Conservation (phyloP, 2,329 filamentous ascomycete genomes). For the Acrodontium crateriforme region DNA sequence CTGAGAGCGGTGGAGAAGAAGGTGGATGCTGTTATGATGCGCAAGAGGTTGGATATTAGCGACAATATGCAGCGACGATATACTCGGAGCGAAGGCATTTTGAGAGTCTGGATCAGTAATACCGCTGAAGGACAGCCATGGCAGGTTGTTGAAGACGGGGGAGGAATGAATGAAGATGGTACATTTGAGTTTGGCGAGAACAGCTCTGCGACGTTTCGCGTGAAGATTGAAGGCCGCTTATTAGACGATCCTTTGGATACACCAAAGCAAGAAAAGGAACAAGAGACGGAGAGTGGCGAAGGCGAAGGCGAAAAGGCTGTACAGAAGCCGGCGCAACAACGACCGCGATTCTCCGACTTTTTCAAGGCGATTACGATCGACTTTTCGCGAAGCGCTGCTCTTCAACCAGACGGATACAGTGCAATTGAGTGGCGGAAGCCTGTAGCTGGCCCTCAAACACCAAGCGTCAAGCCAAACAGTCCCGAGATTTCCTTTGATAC, state of each 20-base stretch:
- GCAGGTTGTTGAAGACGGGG: slow-evolving; percentile 48
- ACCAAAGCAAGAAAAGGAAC: slow-evolving; percentile 32
- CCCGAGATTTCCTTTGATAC: slow-evolving; percentile 73
- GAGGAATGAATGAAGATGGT: slow-evolving; percentile 50
- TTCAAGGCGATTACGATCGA: slow-evolving; percentile 65
- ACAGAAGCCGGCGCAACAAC: slow-evolving; percentile 29
- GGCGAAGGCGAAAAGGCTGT: slow-evolving; percentile 19
- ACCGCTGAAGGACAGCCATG: slow-evolving; percentile 88
- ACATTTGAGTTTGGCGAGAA: slow-evolving; percentile 67
- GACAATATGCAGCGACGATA: slow-evolving; percentile 58
- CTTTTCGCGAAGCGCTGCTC: slow-evolving; percentile 43
- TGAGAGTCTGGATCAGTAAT: slow-evolving; percentile 91
- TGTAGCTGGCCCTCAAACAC: slow-evolving; percentile 31
- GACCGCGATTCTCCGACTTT: slow-evolving; percentile 57
- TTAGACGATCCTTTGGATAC: slow-evolving; percentile 44
- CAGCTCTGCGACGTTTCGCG: slow-evolving; percentile 65
- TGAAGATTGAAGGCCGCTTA: slow-evolving; percentile 82
- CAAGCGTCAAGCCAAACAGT: slow-evolving; percentile 35
- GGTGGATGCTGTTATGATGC: slow-evolving; percentile 83
- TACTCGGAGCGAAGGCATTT: slow-evolving; percentile 47
- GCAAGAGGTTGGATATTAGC: slow-evolving; percentile 81
- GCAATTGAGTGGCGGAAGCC: slow-evolving; percentile 82
- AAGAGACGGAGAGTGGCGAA: slow-evolving; percentile 21
- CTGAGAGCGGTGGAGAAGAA: slow-evolving; percentile 76
- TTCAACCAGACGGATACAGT: slow-evolving; percentile 49